Evolutionary conservation across 208 protist species (phyloP).

Genomic region (Herpetomonas tarakana): DNA sequence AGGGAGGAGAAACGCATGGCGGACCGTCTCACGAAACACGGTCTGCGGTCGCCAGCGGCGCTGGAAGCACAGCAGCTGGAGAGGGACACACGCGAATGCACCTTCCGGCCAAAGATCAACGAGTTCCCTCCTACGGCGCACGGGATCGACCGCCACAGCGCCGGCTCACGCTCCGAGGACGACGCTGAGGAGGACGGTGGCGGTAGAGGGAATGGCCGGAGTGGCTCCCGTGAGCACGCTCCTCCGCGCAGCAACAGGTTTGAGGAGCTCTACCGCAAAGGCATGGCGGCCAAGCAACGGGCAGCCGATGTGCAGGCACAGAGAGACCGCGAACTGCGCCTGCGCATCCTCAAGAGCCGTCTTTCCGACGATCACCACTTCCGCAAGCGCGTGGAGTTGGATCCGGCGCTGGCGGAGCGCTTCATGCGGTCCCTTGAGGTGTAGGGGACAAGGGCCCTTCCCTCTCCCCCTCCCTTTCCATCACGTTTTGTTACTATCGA

Average conservation of each 20-base stretch:
- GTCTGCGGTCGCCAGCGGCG: conserved; percentile 28
- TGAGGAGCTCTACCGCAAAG: conserved; percentile 49
- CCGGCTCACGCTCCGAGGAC: background rate
- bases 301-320: conserved; percentile 27
- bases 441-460: conserved; percentile 10
- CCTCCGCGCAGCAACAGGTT: conserved; percentile 25
- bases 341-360: conserved; percentile 56
- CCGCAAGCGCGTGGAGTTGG: conserved; percentile 74
- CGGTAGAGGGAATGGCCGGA: background rate
- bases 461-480: background rate
- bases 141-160: background rate
- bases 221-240: background rate
- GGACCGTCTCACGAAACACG: conserved; percentile 35
- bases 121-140: conserved; percentile 3
- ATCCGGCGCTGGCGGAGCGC: conserved; percentile 69
- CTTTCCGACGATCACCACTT: conserved; percentile 85
- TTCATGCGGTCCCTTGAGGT: conserved; percentile 81
- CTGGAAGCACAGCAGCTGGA: conserved; percentile 27
- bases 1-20: conserved; percentile 34
- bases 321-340: conserved; percentile 28
- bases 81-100: conserved; percentile 39
- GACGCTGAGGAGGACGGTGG: background rate
- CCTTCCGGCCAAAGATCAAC: conserved; percentile 50
- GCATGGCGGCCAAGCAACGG: conserved; percentile 19
- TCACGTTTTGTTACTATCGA: conserved; percentile 4